Base-by-base conservation (phyloP, 2,329 filamentous ascomycete genomes). In the Plectosphaerella sp. region DNA sequence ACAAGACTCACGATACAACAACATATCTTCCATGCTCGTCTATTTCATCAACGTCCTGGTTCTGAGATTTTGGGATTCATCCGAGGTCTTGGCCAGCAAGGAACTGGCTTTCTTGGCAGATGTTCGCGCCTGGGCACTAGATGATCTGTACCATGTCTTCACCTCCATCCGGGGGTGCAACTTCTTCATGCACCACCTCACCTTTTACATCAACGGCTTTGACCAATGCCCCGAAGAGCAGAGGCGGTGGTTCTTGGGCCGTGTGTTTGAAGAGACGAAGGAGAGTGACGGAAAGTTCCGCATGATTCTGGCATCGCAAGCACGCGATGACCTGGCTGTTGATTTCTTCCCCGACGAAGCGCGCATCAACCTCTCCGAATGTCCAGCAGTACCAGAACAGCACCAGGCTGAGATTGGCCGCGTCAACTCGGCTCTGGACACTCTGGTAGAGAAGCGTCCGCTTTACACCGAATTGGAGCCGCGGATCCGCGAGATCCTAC, bases 181-280 rank as follows among this genome's bases (percentile, higher is more conserved):
- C 18, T 28, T 10, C 22, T 41, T 3, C 36, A 43, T 36, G 15
- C 25, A 49, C 9, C 14, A 42, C 9, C 12, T 49, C 5, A 49
- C 45, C 10, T 43, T 37, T 20, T 49, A 36, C 45, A 28, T 52
- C 12, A 18, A 35, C 35, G 46, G 47, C 42, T 42, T 46, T 10
- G 51, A 52, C 22, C 46, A 49, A 33, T 52, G 51, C 47, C 45
- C 48, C 7, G 50, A 52, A 16, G 33, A 48, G 14, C 43, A 35
- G 20, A 25, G 47, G 16, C 24, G 39, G 9, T 49, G 48, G 48
- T 49, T 49, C 22, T 18, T 49, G 28, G 14, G 16, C 15, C 16
- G 16, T 14, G 14, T n/a, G 6, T 9, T 39, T 7, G 37, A 7
- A 39, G 5, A 39, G 15, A 3, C 14, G 14, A 39, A 39, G 9